Evolutionary conservation across 805 yeast species (phyloP).

Genomic region (Yarrowia deformans): DNA sequence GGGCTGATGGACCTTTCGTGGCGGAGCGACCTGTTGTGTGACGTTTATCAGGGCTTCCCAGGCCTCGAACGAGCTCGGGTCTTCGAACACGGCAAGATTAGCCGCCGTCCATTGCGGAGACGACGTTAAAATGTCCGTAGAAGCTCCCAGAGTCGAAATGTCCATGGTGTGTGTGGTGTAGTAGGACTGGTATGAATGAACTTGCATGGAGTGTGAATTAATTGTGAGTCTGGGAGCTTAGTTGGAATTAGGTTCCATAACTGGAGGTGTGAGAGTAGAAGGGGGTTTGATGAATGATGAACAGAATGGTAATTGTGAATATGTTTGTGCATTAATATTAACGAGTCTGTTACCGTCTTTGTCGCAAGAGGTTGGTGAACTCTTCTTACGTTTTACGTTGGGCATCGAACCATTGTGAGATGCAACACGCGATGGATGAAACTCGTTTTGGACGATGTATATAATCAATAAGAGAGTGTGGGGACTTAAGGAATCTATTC

Average conservation of each 20-base stretch:
- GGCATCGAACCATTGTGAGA: too few relatives aligned
- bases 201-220: slow-evolving; percentile 1
- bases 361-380: too few relatives aligned
- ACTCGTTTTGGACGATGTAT: too few relatives aligned
- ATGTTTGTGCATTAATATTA: too few relatives aligned
- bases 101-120: slow-evolving; percentile 32
- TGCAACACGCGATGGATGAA: too few relatives aligned
- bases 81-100: slow-evolving; percentile 26
- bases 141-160: slow-evolving; percentile 14
- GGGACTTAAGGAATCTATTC: too few relatives aligned
- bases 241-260: not conserved
- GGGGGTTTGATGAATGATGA: not conserved
- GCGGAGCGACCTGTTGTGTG: slow-evolving; percentile 5
- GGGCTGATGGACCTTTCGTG: slow-evolving; percentile 10
- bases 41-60: slow-evolving; percentile 22
- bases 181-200: not conserved
- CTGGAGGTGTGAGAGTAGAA: too few relatives aligned
- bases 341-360: too few relatives aligned
- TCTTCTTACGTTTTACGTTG: too few relatives aligned
- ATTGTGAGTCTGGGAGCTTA: not conserved
- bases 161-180: slow-evolving; percentile 1
- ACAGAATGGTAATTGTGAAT: too few relatives aligned
- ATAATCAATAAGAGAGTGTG: too few relatives aligned
- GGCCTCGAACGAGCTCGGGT: slow-evolving; percentile 27
- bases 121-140: slow-evolving; percentile 20